A percentile compares a stretch with the other conserved stretches of the same genome.
These are phyloP conservation scores for Lyophyllum semitale DNA, from an alignment of 768 basidiomycete genomes.

Conservation along the genomic window DNA sequence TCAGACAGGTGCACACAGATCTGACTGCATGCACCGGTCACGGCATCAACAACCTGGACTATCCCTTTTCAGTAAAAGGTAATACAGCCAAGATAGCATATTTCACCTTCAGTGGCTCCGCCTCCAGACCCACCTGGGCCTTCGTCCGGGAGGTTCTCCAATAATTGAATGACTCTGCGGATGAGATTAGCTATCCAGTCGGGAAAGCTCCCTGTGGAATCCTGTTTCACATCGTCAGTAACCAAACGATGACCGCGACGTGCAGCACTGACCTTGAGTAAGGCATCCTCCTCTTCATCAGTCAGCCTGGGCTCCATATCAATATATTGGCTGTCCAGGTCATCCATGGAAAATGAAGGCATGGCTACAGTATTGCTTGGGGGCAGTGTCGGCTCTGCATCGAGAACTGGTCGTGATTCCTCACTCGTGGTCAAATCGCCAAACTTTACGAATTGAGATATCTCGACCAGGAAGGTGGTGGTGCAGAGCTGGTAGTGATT, in stretches of 20 bases:
- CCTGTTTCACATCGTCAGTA: constrained; percentile 27
- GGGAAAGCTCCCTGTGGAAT: constrained; percentile 73
- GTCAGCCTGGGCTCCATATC: constrained; percentile 46
- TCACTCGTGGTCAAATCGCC: constrained; percentile 55
- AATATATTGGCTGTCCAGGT: constrained; percentile 36
- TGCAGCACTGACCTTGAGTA: constrained; percentile 47
- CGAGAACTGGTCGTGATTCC: constrained; percentile 28
- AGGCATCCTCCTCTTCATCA: constrained; percentile 68
- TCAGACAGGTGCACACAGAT: constrained; percentile 78
- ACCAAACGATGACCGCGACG: not conserved
- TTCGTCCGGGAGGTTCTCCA: constrained; percentile 88
- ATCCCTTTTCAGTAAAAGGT: constrained; percentile 8
- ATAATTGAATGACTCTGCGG: constrained; percentile 72
- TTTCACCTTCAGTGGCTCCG: constrained; percentile 63
- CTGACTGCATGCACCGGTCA: constrained; percentile 73
- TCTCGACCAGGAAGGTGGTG: constrained; percentile 71
- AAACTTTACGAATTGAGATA: constrained; percentile 75
- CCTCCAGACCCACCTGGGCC: constrained; percentile 63
- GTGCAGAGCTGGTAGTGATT: constrained; percentile 58
- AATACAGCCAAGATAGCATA: not conserved
- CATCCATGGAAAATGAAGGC: constrained; percentile 40
- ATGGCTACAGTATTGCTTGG: constrained; percentile 25
- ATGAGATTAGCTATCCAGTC: constrained; percentile 87
- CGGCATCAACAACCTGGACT: constrained; percentile 79
- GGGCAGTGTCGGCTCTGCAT: constrained; percentile 35